phyloP scores from a whole-genome alignment of 176 grass and related monocot genomes.

The Phyllostachys edulis region DNA sequence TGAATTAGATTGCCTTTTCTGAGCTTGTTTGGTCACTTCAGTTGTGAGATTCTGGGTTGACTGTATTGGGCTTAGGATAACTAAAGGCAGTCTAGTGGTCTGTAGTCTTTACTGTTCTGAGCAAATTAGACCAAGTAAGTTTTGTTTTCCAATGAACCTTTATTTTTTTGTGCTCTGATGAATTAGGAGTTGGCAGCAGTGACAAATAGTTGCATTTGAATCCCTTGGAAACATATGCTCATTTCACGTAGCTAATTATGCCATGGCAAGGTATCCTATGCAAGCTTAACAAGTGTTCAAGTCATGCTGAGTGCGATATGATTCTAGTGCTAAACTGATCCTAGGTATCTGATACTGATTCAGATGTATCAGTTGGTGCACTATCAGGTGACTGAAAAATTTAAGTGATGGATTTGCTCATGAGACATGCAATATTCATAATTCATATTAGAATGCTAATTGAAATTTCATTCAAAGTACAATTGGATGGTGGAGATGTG shows the following conservation, averaged over 20 bases:
- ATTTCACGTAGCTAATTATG: not conserved
- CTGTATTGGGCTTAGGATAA: not conserved
- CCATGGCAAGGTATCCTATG: constrained; percentile 1
- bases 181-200: not conserved
- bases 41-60: not conserved
- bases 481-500: constrained; percentile 1
- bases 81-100: not conserved
- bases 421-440: not conserved
- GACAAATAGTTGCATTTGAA: not conserved
- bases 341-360: not conserved
- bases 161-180: not conserved
- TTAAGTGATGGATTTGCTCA: not conserved
- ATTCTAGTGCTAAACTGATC: not conserved
- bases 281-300: not conserved
- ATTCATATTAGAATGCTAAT: not conserved
- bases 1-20: not conserved
- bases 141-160: not conserved
- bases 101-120: not conserved
- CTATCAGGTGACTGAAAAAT: not conserved
- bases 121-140: not conserved
- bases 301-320: not conserved
- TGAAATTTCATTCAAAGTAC: not conserved
- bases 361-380: not conserved
- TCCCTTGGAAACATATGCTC: not conserved
- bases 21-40: not conserved